phyloP scores from a whole-genome alignment of 371 early-diverging fungal genomes.

The Gilbertella persicaria region DNA sequence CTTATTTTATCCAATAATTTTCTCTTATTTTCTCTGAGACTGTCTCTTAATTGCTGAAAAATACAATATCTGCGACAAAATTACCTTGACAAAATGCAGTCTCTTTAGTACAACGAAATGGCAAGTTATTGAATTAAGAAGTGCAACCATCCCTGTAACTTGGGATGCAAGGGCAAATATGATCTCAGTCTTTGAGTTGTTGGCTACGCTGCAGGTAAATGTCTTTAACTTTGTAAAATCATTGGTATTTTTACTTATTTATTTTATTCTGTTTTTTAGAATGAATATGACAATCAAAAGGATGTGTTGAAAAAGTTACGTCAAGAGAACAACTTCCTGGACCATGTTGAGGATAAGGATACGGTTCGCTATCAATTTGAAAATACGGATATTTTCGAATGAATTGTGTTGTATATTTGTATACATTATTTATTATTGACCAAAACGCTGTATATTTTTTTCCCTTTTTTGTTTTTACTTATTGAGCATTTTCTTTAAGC shows the following conservation, averaged over 20 bases:
- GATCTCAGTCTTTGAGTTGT: constrained; percentile 9
- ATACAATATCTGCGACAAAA: constrained; percentile 17
- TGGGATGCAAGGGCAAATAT: constrained; percentile 14
- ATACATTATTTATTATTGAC: too few relatives aligned
- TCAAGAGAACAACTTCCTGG: constrained; percentile 17
- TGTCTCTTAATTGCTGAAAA: too few relatives aligned
- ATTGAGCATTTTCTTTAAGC: too few relatives aligned
- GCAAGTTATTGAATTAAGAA: constrained; percentile 19
- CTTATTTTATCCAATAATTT: too few relatives aligned
- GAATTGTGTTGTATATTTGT: too few relatives aligned
- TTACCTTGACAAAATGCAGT: constrained; percentile 10
- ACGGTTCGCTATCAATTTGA: too few relatives aligned
- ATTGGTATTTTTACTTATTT: constrained; percentile 17
- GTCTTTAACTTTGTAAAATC: constrained; percentile 10
- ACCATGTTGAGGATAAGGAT: constrained; percentile 13
- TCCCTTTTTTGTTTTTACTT: too few relatives aligned
- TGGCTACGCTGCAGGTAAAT: constrained; percentile 16
- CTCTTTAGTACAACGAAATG: constrained; percentile 12
- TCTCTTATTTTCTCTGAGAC: too few relatives aligned
- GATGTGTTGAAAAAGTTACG: constrained; percentile 13
- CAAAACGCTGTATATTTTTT: too few relatives aligned
- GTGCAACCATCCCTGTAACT: constrained; percentile 14
- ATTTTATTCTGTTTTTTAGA: constrained; percentile 18
- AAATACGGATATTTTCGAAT: too few relatives aligned
- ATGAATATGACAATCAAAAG: constrained; percentile 7